phyloP scores from a whole-genome alignment of 176 grass and related monocot species.

The Oryza coarctata region DNA sequence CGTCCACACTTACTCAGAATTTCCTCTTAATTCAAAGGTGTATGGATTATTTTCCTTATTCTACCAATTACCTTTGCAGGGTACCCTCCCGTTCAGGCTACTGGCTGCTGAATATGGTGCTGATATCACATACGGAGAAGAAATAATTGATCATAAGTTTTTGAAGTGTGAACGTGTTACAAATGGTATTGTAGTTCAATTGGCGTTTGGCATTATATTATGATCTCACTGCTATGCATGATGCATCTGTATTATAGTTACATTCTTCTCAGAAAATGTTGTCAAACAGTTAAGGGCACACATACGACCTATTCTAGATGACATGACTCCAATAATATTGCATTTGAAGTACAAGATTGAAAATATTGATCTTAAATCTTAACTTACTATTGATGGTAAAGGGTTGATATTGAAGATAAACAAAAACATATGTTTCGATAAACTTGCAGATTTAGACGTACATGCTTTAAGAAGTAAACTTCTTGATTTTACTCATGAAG shows the following conservation, averaged over 20 bases:
- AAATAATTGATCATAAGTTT: conserved; percentile 94
- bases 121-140: conserved; percentile 96
- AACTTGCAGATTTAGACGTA: not conserved
- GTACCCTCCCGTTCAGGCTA: conserved; percentile 79
- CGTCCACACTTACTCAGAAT: not conserved
- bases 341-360: not conserved
- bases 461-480: conserved; percentile 4
- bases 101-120: conserved; percentile 88
- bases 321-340: not conserved
- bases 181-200: conserved; percentile 65
- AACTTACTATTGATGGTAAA: conserved; percentile 13
- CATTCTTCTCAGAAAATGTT: not conserved
- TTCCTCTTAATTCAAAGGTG: not conserved
- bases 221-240: not conserved
- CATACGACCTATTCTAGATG: not conserved
- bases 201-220: conserved; percentile 17
- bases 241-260: not conserved
- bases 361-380: conserved; percentile 27
- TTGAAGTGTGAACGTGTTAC: conserved; percentile 68
- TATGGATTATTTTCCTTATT: conserved; percentile 17
- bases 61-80: conserved; percentile 50
- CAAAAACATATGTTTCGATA: not conserved
- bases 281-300: not conserved
- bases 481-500: conserved; percentile 15
- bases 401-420: not conserved